Percentiles rank a stretch among this genome's conserved stretches.
Conservation (phyloP, 2,329 filamentous ascomycete species). For the Fusarium sp. region DNA sequence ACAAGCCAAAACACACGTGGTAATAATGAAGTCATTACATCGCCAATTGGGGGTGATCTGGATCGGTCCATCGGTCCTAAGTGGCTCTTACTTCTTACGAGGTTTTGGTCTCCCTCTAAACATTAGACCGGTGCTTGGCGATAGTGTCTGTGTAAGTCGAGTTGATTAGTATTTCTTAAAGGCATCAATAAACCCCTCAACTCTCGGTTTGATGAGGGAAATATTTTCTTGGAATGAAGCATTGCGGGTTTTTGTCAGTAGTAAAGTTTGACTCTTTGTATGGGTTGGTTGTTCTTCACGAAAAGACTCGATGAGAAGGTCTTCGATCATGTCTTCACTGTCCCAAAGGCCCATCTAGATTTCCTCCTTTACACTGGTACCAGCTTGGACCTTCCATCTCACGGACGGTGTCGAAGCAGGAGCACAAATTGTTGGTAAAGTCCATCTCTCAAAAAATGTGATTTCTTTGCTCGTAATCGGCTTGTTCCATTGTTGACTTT, state of each 20-base stretch:
- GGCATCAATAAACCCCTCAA: conserved; percentile 24
- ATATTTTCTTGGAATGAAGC: neutral
- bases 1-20: conserved; percentile 16
- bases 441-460: neutral
- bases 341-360: neutral
- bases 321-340: neutral
- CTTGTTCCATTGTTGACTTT: neutral
- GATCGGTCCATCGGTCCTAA: neutral
- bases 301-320: neutral
- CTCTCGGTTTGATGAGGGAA: conserved; percentile 12
- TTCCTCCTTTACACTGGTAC: neutral
- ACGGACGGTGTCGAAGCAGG: neutral
- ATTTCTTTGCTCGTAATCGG: neutral
- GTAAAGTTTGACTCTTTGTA: neutral
- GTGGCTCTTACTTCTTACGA: neutral
- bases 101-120: neutral
- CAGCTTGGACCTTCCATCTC: neutral
- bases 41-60: conserved; percentile 5
- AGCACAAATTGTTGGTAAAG: neutral
- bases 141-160: conserved; percentile 14
- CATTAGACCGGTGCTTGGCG: conserved; percentile 7
- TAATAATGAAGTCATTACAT: conserved; percentile 29
- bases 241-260: neutral
- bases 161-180: neutral
- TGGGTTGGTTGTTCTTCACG: fast-evolving